A percentile compares a stretch with the other conserved stretches of the same genome.
phyloP scores from a whole-genome alignment of 2,329 filamentous ascomycete species.

The Trichophaea hybrida region DNA sequence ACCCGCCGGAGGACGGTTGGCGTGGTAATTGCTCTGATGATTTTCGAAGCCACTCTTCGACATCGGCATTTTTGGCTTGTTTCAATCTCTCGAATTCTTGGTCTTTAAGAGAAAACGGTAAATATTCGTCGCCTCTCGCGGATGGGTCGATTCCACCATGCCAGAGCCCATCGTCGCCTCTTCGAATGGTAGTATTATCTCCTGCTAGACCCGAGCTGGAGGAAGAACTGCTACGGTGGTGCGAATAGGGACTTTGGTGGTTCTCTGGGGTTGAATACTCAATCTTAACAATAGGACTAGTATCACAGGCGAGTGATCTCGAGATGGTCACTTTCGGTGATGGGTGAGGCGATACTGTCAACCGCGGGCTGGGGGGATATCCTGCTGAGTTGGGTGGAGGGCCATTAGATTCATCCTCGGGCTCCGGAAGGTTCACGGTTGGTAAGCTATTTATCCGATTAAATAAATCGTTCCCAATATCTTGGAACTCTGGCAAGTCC shows the following conservation, averaged over 20 bases:
- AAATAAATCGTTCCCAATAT: not conserved
- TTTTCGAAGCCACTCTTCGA: conserved; percentile 29
- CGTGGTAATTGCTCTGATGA: not conserved
- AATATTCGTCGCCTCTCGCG: conserved; percentile 7
- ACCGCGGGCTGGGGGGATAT: conserved; percentile 17
- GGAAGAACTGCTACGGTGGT: conserved; percentile 1
- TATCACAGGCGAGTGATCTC: not conserved
- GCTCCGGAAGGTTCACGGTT: not conserved
- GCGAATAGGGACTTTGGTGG: conserved; percentile 8
- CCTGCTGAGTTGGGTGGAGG: not conserved
- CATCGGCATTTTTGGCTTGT: conserved; percentile 28
- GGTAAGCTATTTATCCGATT: not conserved
- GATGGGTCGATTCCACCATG: conserved; percentile 11
- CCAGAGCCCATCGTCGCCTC: conserved; percentile 22
- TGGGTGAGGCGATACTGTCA: conserved; percentile 14
- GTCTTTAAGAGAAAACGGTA: conserved; percentile 27
- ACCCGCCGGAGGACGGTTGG: not conserved
- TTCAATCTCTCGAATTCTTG: conserved; percentile 27
- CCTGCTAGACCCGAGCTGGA: conserved; percentile 1
- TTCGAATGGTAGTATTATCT: conserved; percentile 5
- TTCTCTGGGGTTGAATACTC: conserved; percentile 18
- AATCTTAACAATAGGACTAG: conserved; percentile 18
- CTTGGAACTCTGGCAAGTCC: not conserved
- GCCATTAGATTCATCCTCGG: not conserved
- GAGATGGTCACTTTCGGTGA: not conserved